Evolutionary conservation across 1,284 basidiomycete species (phyloP).

Genomic region (Moesziomyces aphidis): DNA sequence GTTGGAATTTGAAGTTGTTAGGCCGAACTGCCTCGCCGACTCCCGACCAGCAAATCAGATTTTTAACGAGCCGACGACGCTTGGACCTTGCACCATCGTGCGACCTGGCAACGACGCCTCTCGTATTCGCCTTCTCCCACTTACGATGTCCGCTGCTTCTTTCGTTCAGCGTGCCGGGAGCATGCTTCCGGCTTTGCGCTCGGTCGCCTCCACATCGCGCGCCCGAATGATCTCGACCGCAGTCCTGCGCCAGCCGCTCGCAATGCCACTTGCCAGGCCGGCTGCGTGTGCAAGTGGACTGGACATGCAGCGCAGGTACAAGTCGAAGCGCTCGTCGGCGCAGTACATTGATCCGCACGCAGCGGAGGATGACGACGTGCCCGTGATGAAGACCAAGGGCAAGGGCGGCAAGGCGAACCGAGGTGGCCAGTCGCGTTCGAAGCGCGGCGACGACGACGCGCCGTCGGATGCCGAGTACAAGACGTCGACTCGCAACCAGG

Average conservation of each 20-base stretch:
- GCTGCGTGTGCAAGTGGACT: neutral
- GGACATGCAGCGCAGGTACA: slow-evolving; percentile 15
- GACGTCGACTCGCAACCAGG: slow-evolving; percentile 46
- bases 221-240: slow-evolving; percentile 16
- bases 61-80: neutral
- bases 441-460: slow-evolving; percentile 34
- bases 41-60: no score
- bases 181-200: slow-evolving; percentile 12
- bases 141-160: slow-evolving; percentile 1
- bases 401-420: slow-evolving; percentile 51
- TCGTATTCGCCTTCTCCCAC: no score
- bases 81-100: neutral
- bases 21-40: neutral
- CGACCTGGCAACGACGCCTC: neutral
- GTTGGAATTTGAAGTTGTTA: no score
- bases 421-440: slow-evolving; percentile 30
- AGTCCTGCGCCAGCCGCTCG: slow-evolving; percentile 3
- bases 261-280: neutral
- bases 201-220: slow-evolving; percentile 10
- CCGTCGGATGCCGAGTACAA: slow-evolving; percentile 21
- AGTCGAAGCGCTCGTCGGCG: slow-evolving; percentile 44
- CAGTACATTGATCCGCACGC: slow-evolving; percentile 43
- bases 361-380: slow-evolving; percentile 51
- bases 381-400: slow-evolving; percentile 60
- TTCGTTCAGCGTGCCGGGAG: slow-evolving; percentile 5